phyloP scores from a whole-genome alignment of 1,284 basidiomycete genomes.

The Agaricales sp. region DNA sequence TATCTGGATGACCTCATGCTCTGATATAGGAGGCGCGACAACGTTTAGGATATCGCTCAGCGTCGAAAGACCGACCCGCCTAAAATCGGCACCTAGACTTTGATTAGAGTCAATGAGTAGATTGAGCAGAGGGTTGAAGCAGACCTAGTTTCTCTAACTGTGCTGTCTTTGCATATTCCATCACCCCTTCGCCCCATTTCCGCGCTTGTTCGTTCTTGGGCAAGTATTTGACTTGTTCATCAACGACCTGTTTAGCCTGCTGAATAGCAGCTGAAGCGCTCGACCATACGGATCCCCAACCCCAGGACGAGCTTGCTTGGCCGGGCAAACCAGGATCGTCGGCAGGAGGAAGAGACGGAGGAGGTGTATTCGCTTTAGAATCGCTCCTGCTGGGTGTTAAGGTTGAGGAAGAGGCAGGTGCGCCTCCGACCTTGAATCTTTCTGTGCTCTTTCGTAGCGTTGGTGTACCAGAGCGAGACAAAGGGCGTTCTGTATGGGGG shows the following conservation, averaged over 20 bases:
- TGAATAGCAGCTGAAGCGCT: slow-evolving; percentile 81
- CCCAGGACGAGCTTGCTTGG: slow-evolving; percentile 31
- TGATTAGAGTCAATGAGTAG: slow-evolving; percentile 1
- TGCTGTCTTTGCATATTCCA: slow-evolving; percentile 61
- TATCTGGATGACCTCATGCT: slow-evolving; percentile 95
- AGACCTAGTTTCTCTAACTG: slow-evolving; percentile 80
- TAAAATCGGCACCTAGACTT: slow-evolving; percentile 72
- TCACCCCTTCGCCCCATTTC: slow-evolving; percentile 62
- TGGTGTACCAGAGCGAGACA: slow-evolving; percentile 61
- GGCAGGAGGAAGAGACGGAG: slow-evolving; percentile 14
- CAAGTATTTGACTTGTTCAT: slow-evolving; percentile 79
- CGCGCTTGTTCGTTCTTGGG: slow-evolving; percentile 75
- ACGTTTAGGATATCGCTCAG: slow-evolving; percentile 89
- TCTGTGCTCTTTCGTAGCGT: slow-evolving; percentile 69
- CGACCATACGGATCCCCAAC: slow-evolving; percentile 82
- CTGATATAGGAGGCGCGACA: slow-evolving; percentile 95
- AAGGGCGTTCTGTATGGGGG: slow-evolving; percentile 44
- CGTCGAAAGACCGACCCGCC: slow-evolving; percentile 77
- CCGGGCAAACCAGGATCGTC: slow-evolving; percentile 24
- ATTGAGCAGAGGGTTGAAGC: slow-evolving; percentile 12
- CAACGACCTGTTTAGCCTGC: slow-evolving; percentile 80
- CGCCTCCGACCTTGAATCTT: slow-evolving; percentile 55
- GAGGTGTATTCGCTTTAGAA: slow-evolving; percentile 9
- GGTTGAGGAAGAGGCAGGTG: slow-evolving; percentile 13
- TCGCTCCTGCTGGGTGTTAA: slow-evolving; percentile 6